These are phyloP conservation scores for Eimeria falciformis DNA, from an alignment of 169 alveolate species.

Conservation along the genomic window DNA sequence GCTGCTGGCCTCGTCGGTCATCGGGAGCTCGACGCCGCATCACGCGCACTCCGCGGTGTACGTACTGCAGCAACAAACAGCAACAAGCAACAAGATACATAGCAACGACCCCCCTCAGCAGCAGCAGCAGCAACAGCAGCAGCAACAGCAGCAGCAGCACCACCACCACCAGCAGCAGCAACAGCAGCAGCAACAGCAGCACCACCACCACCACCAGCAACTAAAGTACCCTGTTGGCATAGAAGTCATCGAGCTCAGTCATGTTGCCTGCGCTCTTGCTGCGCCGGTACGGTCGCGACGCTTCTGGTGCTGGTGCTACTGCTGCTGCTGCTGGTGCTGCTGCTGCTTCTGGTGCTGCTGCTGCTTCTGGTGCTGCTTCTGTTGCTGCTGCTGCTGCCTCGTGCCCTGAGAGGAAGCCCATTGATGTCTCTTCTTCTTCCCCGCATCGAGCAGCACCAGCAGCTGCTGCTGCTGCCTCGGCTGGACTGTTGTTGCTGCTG, in stretches of 20 bases:
- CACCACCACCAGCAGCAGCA: slow-evolving; percentile 33
- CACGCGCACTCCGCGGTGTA: slow-evolving; percentile 59
- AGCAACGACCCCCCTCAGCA: background rate
- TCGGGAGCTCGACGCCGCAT: background rate
- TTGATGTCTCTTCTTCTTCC: background rate
- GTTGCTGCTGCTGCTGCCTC: background rate
- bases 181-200: slow-evolving; percentile 29
- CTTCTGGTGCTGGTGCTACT: slow-evolving; percentile 45
- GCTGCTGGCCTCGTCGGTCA: background rate
- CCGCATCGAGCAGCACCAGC: no score
- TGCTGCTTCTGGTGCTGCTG: slow-evolving; percentile 28
- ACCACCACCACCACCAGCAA: background rate
- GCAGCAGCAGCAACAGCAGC: slow-evolving; percentile 26
- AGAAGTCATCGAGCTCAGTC: background rate
- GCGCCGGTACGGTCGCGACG: background rate
- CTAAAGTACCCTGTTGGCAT: background rate
- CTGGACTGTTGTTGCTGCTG: slow-evolving; percentile 12
- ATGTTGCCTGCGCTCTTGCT: slow-evolving; percentile 50
- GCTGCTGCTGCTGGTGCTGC: slow-evolving; percentile 33
- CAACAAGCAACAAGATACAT: slow-evolving; percentile 21
- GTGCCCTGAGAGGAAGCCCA: background rate
- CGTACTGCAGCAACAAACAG: slow-evolving; percentile 36
- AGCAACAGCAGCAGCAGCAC: slow-evolving; percentile 25
- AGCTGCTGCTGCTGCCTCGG: background rate
- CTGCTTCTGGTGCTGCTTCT: background rate